A percentile compares a stretch with the other conserved stretches of the same genome.
Conservation (phyloP, 164 flowering plant species). For the Amborella trichopoda region DNA sequence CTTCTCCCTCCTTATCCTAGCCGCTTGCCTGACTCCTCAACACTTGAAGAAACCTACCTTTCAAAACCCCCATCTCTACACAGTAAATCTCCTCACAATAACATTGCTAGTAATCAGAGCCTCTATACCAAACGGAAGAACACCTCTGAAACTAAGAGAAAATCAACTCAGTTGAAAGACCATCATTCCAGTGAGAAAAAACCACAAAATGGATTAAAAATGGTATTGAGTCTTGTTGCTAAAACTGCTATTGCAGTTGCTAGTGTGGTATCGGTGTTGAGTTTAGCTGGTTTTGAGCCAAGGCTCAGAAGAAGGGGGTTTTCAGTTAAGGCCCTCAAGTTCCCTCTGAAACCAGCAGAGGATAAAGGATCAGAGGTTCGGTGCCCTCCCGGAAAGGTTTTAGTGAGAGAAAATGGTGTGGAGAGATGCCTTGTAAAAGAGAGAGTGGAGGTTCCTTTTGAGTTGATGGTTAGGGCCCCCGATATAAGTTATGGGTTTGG, state of each 20-base stretch:
- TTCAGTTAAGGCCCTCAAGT: slow-evolving; percentile 20
- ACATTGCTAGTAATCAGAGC: slow-evolving; percentile 8
- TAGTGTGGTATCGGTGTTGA: slow-evolving; percentile 51
- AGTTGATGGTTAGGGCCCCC: slow-evolving; percentile 34
- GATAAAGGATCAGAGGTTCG: slow-evolving; percentile 15
- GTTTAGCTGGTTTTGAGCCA: slow-evolving; percentile 57
- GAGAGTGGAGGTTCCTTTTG: slow-evolving; percentile 78
- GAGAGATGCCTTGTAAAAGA: slow-evolving; percentile 84
- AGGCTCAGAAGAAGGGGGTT: slow-evolving; percentile 22
- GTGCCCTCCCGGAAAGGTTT: slow-evolving; percentile 82
- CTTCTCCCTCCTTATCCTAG: slow-evolving; percentile 88
- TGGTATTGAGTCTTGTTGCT: slow-evolving; percentile 31
- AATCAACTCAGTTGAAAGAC: slow-evolving; percentile 2
- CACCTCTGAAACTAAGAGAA: slow-evolving; percentile 13
- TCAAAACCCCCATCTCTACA: slow-evolving; percentile 21
- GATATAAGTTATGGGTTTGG: slow-evolving; percentile 86
- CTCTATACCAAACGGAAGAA: no score
- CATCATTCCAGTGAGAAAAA: slow-evolving; percentile 5
- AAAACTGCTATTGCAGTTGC: slow-evolving; percentile 52
- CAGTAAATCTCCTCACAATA: slow-evolving; percentile 24
- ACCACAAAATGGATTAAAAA: slow-evolving; percentile 23
- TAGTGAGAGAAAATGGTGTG: slow-evolving; percentile 63
- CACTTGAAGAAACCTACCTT: slow-evolving; percentile 23
- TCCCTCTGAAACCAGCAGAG: slow-evolving; percentile 14
- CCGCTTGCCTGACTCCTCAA: slow-evolving; percentile 36